Evolutionary conservation across 2,329 filamentous ascomycete species (phyloP).

Genomic region (Pseudonectria foliicola): DNA sequence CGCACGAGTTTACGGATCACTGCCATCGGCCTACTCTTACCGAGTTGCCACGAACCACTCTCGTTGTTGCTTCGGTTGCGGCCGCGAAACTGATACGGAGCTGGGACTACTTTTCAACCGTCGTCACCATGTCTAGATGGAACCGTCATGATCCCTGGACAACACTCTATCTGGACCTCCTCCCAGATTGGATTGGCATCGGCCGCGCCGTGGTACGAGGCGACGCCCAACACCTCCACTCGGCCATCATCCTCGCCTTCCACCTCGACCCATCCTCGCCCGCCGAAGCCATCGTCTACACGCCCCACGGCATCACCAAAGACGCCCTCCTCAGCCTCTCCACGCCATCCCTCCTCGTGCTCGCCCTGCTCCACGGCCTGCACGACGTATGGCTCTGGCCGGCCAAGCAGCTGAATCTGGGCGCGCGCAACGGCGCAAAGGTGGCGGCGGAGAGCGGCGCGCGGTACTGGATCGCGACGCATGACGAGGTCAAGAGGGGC

Average conservation of each 20-base stretch:
- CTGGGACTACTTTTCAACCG: slow-evolving; percentile 53
- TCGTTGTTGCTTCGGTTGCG: slow-evolving; percentile 53
- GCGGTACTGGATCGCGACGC: slow-evolving; percentile 58
- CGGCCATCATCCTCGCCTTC: slow-evolving; percentile 53
- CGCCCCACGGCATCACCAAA: slow-evolving; percentile 53
- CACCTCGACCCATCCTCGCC: slow-evolving; percentile 14
- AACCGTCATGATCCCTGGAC: slow-evolving; percentile 14
- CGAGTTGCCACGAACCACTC: slow-evolving; percentile 45
- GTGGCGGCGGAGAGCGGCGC: slow-evolving; percentile 45
- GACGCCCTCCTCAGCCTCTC: slow-evolving; percentile 36
- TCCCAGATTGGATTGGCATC: slow-evolving; percentile 57
- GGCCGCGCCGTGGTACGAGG: slow-evolving; percentile 46
- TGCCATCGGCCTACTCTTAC: slow-evolving; percentile 55
- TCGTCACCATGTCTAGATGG: slow-evolving; percentile 44
- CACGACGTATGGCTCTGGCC: slow-evolving; percentile 49
- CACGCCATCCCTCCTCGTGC: slow-evolving; percentile 37
- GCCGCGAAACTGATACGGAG: slow-evolving; percentile 48
- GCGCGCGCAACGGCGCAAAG: slow-evolving; percentile 53
- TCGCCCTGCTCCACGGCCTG: slow-evolving; percentile 57
- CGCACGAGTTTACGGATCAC: slow-evolving; percentile 63
- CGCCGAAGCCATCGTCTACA: slow-evolving; percentile 54
- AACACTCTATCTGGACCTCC: slow-evolving; percentile 14
- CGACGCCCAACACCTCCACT: slow-evolving; percentile 54
- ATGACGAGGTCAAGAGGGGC: slow-evolving; percentile 57
- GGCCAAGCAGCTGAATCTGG: slow-evolving; percentile 54